Evolutionary conservation across 352 stramenopile genomes (phyloP).

Genomic region (Phytophthora agathidicida): DNA sequence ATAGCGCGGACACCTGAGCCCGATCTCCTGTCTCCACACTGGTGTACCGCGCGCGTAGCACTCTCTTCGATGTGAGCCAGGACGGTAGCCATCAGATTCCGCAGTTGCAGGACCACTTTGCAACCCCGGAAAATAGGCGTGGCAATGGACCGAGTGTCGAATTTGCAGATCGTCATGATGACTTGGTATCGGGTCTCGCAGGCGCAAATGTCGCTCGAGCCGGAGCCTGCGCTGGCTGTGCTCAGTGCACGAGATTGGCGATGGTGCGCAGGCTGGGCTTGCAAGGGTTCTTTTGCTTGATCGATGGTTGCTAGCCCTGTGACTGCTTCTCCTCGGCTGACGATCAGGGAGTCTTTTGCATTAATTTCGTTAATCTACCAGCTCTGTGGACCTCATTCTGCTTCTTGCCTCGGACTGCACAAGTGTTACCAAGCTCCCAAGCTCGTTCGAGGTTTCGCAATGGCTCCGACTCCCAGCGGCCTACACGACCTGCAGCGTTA

Average conservation of each 20-base stretch:
- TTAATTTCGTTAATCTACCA: conserved; percentile 24
- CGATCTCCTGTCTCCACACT: conserved; percentile 10
- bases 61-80: conserved; percentile 9
- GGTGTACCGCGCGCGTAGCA: conserved; percentile 12
- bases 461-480: conserved; percentile 25
- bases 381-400: conserved; percentile 19
- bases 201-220: conserved; percentile 7
- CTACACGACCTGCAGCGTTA: conserved; percentile 41
- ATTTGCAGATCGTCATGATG: conserved; percentile 22
- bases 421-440: conserved; percentile 15
- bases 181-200: conserved; percentile 15
- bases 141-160: background rate
- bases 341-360: conserved; percentile 12
- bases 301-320: conserved; percentile 2
- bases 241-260: conserved; percentile 30
- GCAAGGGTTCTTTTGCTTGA: conserved; percentile 10
- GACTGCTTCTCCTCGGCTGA: background rate
- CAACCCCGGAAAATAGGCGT: conserved; percentile 5
- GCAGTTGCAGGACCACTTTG: background rate
- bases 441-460: conserved; percentile 11
- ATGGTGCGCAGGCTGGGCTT: conserved; percentile 9
- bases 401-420: conserved; percentile 20
- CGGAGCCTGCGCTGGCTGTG: conserved; percentile 26
- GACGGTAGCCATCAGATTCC: conserved; percentile 18
- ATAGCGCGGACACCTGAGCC: conserved; percentile 24